These are phyloP conservation scores for Syzygium malaccense DNA, from an alignment of 441 rosid genomes.

Conservation along the genomic window DNA sequence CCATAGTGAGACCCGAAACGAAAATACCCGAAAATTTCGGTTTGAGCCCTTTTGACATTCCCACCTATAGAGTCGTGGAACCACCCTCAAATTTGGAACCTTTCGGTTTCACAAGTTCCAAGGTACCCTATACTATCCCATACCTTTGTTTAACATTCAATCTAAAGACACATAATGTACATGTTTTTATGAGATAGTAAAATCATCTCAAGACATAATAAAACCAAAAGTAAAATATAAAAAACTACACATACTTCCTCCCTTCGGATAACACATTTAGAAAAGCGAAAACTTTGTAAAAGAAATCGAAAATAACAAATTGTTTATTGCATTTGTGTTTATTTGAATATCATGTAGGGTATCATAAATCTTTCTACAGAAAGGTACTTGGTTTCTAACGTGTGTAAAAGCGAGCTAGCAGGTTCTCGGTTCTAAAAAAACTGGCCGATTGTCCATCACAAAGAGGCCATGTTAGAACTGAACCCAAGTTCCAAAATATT, in stretches of 20 bases:
- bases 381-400: neutral
- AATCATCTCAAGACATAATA: neutral
- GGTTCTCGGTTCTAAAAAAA: neutral
- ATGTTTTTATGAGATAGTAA: neutral
- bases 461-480: neutral
- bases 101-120: neutral
- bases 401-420: neutral
- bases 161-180: neutral
- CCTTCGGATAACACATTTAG: neutral
- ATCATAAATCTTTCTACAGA: neutral
- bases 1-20: no score
- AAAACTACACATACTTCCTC: neutral
- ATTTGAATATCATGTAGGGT: neutral
- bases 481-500: neutral
- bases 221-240: neutral
- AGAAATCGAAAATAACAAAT: neutral
- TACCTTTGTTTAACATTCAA: neutral
- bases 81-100: neutral
- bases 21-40: no score
- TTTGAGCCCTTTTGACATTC: no score
- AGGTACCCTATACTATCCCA: neutral
- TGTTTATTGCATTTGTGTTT: neutral
- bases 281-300: neutral
- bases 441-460: neutral
- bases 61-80: neutral